Evolutionary conservation across 495 filamentous ascomycete species (phyloP).

Genomic region (Glonium stellatum): DNA sequence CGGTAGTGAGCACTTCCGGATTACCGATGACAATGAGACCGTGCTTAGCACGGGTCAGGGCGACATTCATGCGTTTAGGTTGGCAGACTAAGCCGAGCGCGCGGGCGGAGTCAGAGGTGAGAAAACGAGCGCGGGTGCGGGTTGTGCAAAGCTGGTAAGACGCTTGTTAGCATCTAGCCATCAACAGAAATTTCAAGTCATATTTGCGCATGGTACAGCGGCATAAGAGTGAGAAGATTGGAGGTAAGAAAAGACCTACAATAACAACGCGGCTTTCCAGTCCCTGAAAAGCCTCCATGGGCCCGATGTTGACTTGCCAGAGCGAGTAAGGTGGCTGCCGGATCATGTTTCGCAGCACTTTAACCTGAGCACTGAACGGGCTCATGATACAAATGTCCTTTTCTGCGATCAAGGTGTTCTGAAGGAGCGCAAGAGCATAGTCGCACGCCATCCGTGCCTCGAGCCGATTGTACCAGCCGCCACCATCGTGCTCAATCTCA

Average conservation of each 20-base stretch:
- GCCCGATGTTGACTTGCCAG: constrained; percentile 47
- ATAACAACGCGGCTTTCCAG: constrained; percentile 49
- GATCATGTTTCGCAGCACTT: constrained; percentile 38
- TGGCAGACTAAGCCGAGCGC: constrained; percentile 47
- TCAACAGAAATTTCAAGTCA: too few species aligned
- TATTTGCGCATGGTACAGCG: too few species aligned
- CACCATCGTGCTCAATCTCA: constrained; percentile 45
- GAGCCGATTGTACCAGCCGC: constrained; percentile 48
- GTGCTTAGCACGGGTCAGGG: constrained; percentile 49
- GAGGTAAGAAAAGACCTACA: constrained; percentile 17
- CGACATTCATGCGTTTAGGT: constrained; percentile 47
- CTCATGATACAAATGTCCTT: constrained; percentile 49
- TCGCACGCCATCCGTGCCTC: constrained; percentile 44
- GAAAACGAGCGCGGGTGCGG: constrained; percentile 41
- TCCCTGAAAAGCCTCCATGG: constrained; percentile 53
- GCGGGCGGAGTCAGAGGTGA: constrained; percentile 39
- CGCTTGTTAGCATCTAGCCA: too few species aligned
- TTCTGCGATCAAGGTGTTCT: constrained; percentile 33
- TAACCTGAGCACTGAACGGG: constrained; percentile 50
- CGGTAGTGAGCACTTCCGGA: constrained; percentile 40
- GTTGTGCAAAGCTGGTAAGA: constrained; percentile 41
- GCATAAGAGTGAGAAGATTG: neutral
- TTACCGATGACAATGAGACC: constrained; percentile 49
- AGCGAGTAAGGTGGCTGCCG: constrained; percentile 27
- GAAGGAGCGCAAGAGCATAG: constrained; percentile 39